Percentiles rank a stretch among this genome's conserved stretches.
Conservation (phyloP, 352 stramenopile species). For the Phytophthora fragariaefolia region DNA sequence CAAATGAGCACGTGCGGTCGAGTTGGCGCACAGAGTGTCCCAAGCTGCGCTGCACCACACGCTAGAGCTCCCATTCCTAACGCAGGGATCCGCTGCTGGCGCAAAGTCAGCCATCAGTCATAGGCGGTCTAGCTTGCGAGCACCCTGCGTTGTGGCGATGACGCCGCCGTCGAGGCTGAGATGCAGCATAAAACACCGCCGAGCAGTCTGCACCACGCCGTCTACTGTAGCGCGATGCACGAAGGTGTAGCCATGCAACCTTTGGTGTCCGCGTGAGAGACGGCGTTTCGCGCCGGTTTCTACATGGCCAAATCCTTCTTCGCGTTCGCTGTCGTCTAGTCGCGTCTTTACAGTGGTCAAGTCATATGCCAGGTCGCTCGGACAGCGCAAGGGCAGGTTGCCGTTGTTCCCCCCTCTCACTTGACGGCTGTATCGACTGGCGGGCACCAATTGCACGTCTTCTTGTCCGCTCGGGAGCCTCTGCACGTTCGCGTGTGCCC, state of each 20-base stretch:
- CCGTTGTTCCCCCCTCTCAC: constrained; percentile 25
- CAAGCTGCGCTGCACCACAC: constrained; percentile 2
- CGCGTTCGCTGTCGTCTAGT: constrained; percentile 14
- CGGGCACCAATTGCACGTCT: constrained; percentile 18
- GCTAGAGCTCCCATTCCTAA: constrained; percentile 8
- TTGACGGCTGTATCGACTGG: constrained; percentile 14
- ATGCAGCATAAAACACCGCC: not conserved
- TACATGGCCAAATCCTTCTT: constrained; percentile 16
- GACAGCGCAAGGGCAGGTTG: constrained; percentile 13
- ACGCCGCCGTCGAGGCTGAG: constrained; percentile 1
- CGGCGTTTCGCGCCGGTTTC: constrained; percentile 7
- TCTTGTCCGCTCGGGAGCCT: constrained; percentile 26
- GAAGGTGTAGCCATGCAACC: constrained; percentile 3
- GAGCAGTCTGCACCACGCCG: too few species aligned
- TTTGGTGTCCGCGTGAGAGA: constrained; percentile 15
- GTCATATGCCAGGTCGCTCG: constrained; percentile 23
- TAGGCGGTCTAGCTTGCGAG: constrained; percentile 12
- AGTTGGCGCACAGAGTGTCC: not conserved
- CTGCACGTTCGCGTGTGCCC: constrained; percentile 2
- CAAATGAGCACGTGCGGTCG: not conserved
- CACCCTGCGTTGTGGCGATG: constrained; percentile 10
- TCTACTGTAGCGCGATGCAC: too few species aligned
- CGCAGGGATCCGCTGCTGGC: constrained; percentile 6
- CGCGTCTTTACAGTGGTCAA: constrained; percentile 6
- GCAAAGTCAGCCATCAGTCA: constrained; percentile 12